These are phyloP conservation scores for Euphorbia tirucalli DNA, from an alignment of 345 rosid genomes.

Conservation along the genomic window DNA sequence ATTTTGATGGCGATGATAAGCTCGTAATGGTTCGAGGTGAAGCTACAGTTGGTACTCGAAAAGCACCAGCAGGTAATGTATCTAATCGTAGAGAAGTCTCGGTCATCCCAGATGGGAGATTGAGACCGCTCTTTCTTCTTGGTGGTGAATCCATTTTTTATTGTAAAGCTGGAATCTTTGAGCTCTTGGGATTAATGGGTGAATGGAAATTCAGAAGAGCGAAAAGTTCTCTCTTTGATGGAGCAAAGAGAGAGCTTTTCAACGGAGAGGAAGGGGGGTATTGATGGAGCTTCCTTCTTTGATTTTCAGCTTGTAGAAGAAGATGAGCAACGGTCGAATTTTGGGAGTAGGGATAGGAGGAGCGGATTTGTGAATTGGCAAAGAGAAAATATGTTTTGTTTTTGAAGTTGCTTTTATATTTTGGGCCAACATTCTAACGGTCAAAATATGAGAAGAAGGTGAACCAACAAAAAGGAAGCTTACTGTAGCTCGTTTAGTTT, in stretches of 20 bases:
- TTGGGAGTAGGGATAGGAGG: too few species aligned
- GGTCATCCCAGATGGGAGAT: slow-evolving; percentile 88
- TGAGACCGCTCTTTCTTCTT: slow-evolving; percentile 62
- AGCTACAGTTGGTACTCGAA: slow-evolving; percentile 2
- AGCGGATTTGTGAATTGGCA: slow-evolving; percentile 1
- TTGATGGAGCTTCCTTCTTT: neutral
- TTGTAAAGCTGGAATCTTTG: neutral
- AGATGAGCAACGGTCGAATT: slow-evolving; percentile 52
- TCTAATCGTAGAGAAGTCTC: slow-evolving; percentile 65
- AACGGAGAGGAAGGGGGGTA: too few species aligned
- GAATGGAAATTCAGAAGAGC: neutral
- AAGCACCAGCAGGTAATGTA: slow-evolving; percentile 30
- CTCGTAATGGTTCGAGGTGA: slow-evolving; percentile 68
- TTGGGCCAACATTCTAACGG: slow-evolving; percentile 10
- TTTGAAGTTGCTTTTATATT: neutral
- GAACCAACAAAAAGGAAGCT: neutral
- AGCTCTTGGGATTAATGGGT: slow-evolving; percentile 4
- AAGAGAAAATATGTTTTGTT: neutral
- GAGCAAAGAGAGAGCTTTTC: slow-evolving; percentile 16
- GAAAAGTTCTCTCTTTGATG: slow-evolving; percentile 28
- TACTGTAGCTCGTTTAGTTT: neutral
- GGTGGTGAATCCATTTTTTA: slow-evolving; percentile 61
- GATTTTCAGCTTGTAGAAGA: slow-evolving; percentile 2
- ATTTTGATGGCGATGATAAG: slow-evolving; percentile 72
- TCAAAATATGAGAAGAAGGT: neutral